Conservation (phyloP, 2,329 filamentous ascomycete genomes). For the Trichophyton rubrum region DNA sequence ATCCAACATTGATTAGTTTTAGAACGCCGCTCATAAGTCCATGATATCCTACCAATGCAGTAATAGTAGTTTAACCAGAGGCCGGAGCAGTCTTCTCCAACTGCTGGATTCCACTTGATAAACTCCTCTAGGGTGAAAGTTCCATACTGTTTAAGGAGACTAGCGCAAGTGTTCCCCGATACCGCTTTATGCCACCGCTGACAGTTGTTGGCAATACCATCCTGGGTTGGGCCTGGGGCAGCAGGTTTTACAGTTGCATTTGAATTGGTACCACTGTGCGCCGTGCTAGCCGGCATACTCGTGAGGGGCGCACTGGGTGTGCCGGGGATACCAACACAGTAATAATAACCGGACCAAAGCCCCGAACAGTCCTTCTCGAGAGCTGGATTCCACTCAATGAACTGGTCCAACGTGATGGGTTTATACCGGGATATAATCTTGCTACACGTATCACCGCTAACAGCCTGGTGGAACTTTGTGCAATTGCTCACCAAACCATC, state of each 20-base stretch:
- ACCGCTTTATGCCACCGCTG: conserved; percentile 3
- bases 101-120: conserved; percentile 7
- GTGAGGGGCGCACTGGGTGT: neutral
- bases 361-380: conserved; percentile 14
- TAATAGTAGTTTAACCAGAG: conserved; percentile 9
- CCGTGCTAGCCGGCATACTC: neutral
- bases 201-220: conserved; percentile 4
- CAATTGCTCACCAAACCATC: neutral
- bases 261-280: neutral
- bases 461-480: neutral
- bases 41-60: neutral
- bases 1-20: neutral
- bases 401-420: conserved; percentile 7
- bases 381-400: conserved; percentile 18
- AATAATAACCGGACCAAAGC: conserved; percentile 16
- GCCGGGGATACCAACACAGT: conserved; percentile 15
- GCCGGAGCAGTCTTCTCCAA: neutral
- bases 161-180: neutral
- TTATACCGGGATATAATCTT: neutral
- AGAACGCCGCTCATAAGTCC: neutral
- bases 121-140: neutral
- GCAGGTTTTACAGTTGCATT: neutral
- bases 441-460: neutral
- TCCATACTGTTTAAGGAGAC: neutral
- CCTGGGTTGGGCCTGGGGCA: conserved; percentile 2